These are phyloP conservation scores for Lactarius hatsudake DNA, from an alignment of 768 basidiomycete genomes.

Conservation along the genomic window DNA sequence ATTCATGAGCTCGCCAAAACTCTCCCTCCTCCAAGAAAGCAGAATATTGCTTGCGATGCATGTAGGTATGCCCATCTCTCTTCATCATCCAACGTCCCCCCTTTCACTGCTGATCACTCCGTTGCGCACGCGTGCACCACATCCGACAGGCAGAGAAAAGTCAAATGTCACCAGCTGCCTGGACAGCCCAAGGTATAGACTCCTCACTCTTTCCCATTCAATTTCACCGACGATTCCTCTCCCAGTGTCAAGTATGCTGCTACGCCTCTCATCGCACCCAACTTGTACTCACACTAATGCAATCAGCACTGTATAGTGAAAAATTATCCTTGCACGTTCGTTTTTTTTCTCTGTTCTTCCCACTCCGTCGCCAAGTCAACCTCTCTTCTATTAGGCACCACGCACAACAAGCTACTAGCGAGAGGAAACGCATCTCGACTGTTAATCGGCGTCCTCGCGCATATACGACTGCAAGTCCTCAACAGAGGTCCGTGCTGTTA, in stretches of 20 bases:
- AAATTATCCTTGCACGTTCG: slow-evolving; percentile 90
- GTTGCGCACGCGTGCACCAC: slow-evolving; percentile 6
- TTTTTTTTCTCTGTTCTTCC: slow-evolving; percentile 30
- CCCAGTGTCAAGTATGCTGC: slow-evolving; percentile 29
- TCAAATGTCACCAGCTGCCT: slow-evolving; percentile 81
- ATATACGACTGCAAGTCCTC: slow-evolving; percentile 46
- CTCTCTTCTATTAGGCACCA: slow-evolving; percentile 50
- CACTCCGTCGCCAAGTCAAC: slow-evolving; percentile 28
- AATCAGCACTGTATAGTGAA: slow-evolving; percentile 78
- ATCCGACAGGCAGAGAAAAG: slow-evolving; percentile 68
- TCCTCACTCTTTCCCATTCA: background rate
- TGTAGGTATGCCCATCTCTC: slow-evolving; percentile 57
- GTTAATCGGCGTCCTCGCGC: slow-evolving; percentile 64
- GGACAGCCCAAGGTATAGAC: slow-evolving; percentile 43
- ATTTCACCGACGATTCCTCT: background rate
- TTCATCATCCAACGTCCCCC: slow-evolving; percentile 20
- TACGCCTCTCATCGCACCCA: slow-evolving; percentile 1
- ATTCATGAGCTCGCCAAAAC: slow-evolving; percentile 79
- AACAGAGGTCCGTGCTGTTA: slow-evolving; percentile 42
- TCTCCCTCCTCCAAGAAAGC: slow-evolving; percentile 81
- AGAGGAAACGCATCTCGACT: slow-evolving; percentile 68
- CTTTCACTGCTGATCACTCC: slow-evolving; percentile 12
- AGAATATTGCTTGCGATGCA: slow-evolving; percentile 92
- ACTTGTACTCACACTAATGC: background rate
- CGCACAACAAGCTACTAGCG: slow-evolving; percentile 81